Conservation (phyloP, 495 filamentous ascomycete genomes). For the Cetradonia linearis region DNA sequence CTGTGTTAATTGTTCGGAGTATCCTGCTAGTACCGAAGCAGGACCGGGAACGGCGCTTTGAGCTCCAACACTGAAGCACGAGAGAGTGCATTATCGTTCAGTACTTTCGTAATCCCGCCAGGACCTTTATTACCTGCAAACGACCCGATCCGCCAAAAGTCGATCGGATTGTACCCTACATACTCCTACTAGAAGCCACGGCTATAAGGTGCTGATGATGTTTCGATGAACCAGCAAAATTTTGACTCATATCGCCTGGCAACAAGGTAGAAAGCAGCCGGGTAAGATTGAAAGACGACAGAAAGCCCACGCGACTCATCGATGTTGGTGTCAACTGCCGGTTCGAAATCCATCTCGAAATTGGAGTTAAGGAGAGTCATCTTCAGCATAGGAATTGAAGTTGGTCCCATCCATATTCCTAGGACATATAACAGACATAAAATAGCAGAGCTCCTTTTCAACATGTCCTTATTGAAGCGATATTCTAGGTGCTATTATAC, state of each 20-base stretch:
- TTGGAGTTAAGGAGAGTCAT: not conserved
- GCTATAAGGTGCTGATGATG: not conserved
- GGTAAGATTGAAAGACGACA: not conserved
- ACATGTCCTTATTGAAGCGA: not conserved
- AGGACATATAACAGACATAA: not conserved
- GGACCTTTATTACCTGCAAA: not conserved
- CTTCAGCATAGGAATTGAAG: not conserved
- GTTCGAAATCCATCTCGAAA: slow-evolving; percentile 4
- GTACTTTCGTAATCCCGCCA: not conserved
- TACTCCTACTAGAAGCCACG: not conserved
- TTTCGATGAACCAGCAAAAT: slow-evolving; percentile 1
- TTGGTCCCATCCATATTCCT: not conserved
- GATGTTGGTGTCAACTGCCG: not conserved
- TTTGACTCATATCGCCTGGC: not conserved
- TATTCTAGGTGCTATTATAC: not conserved
- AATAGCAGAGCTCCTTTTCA: not conserved
- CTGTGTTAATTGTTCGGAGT: not conserved
- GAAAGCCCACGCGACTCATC: slow-evolving; percentile 7
- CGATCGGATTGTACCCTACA: not conserved
- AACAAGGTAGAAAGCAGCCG: not conserved
- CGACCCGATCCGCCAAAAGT: not conserved
- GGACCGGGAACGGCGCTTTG: not conserved
- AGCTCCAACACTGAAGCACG: slow-evolving; percentile 2
- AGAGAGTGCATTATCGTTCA: slow-evolving; percentile 1
- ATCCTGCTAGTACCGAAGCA: slow-evolving; percentile 3